Evolutionary conservation across 148 eudicot genomes (phyloP), one percentile per base, ranked within the genome.

Genomic region (Tetragonia tetragonoides): DNA sequence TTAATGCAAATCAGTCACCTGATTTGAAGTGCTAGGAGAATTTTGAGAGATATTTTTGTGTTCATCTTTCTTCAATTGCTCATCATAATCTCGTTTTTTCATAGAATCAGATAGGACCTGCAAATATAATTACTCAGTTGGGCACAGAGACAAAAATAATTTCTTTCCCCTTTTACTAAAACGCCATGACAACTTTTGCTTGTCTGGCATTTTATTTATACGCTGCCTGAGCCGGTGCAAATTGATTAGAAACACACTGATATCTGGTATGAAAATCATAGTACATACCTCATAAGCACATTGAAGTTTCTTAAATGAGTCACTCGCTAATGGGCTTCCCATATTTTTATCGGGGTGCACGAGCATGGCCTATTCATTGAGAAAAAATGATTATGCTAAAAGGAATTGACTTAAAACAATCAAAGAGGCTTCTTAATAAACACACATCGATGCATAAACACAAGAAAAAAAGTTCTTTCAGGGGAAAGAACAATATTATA

Each of bases 271-370:
- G 23, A 53, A 3, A 67, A 66, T 23, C 54, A 72, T 49, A 70
- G 3, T 16, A 72, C 81, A 62, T 83, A 88, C 99, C 93, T 96
- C 99, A 82, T 91, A 96, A 78, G 98, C 99, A 89, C 95, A 96
- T 64, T 96, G 99, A 73, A 96, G 91, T 84, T 93, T 96, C 86
- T 96, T 93, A 85, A 96, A 96, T n/a, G 99, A 93, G 77, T 96
- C 99, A 85, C 99, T 91, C 46, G 99, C 97, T 75, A 85, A 83
- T 47, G 97, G 88, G 85, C 90, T 89, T 83, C 99, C 99, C 99
- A 96, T 90, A 82, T 96, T 93, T 86, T 96, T 96, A 85, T 96
- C 99, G 47, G 99, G 99, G 81, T 96, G 99, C 82, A 96, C 98
- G 74, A 96, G 99, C 97, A 91, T 96, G 69, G 99, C 99, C 99